phyloP scores from a whole-genome alignment of 179 eudicot species.

The Kewa caespitosa region DNA sequence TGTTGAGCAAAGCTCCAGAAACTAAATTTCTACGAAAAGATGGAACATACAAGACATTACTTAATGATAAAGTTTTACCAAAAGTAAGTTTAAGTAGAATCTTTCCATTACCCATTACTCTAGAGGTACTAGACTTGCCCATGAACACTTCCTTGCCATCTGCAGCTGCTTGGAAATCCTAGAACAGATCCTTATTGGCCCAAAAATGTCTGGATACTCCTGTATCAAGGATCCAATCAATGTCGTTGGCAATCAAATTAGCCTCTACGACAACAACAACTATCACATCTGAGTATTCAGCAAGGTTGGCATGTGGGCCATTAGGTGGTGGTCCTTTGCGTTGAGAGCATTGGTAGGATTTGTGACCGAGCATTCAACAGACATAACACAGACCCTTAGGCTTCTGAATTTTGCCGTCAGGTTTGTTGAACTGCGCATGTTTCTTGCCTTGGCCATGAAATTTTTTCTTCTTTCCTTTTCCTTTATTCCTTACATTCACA shows the following conservation, averaged over 20 bases:
- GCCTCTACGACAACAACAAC: neutral
- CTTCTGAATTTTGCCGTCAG: neutral
- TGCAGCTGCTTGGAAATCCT: neutral
- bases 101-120: neutral
- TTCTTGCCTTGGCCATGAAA: too few relatives aligned
- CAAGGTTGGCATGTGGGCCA: neutral
- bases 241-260: neutral
- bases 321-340: too few relatives aligned
- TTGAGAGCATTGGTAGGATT: too few relatives aligned
- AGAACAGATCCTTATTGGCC: neutral
- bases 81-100: neutral
- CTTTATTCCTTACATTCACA: neutral
- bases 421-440: neutral
- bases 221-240: neutral
- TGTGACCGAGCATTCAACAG: neutral
- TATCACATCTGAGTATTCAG: neutral
- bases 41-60: slow-evolving; percentile 9
- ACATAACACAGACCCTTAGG: neutral
- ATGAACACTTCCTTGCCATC: neutral
- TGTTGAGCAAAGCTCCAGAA: neutral
- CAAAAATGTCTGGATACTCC: neutral
- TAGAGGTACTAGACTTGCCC: neutral
- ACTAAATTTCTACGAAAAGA: neutral
- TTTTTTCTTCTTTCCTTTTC: too few relatives aligned
- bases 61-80: neutral